phyloP scores from a whole-genome alignment of 495 filamentous ascomycete genomes.

The Aspergillus cristatus region DNA sequence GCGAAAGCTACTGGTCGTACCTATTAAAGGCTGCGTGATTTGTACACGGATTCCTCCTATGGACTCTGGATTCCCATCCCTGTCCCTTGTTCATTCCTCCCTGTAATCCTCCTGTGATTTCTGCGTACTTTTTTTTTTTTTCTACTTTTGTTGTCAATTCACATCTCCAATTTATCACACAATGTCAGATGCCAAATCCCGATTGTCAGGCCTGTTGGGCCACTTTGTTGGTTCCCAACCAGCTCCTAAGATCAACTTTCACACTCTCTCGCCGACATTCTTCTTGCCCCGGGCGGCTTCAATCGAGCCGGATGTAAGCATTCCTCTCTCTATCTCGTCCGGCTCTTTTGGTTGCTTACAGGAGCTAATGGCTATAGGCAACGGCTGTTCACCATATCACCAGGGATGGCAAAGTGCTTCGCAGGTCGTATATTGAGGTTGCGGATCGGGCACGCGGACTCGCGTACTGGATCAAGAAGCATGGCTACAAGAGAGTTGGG shows the following conservation, averaged over 20 bases:
- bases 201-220: constrained; percentile 54
- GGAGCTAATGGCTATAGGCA: constrained; percentile 36
- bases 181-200: constrained; percentile 48
- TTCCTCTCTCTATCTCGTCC: neutral
- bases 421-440: constrained; percentile 67
- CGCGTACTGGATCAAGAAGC: constrained; percentile 74
- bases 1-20: no score
- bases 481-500: constrained; percentile 60
- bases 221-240: constrained; percentile 43
- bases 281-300: constrained; percentile 81
- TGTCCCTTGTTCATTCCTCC: no score
- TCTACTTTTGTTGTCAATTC: no score
- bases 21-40: no score
- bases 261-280: constrained; percentile 78
- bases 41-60: no score
- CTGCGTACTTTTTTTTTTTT: no score
- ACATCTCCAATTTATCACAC: no score
- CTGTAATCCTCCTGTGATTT: no score
- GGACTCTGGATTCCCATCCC: no score
- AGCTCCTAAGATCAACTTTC: constrained; percentile 57
- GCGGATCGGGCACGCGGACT: constrained; percentile 79
- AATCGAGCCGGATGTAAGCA: constrained; percentile 74
- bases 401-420: constrained; percentile 61
- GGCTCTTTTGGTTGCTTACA: neutral
- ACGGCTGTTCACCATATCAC: constrained; percentile 84